Evolutionary conservation across 2,329 filamentous ascomycete genomes (phyloP).

Genomic region (Leptographium flavum): DNA sequence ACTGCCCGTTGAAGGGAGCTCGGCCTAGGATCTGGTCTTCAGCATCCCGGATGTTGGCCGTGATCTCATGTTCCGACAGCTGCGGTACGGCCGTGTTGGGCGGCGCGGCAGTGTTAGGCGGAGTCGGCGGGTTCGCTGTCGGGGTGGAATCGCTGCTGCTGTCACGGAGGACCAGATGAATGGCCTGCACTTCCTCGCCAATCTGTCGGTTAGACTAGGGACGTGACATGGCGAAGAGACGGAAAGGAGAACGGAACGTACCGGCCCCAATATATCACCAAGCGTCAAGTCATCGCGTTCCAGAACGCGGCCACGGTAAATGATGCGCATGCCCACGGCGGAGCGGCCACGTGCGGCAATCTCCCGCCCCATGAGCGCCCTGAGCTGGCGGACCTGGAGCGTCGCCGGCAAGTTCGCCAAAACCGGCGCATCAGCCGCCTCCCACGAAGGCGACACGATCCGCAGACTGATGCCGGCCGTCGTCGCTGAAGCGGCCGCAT

Average conservation of each 20-base stretch:
- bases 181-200: not conserved
- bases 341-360: conserved; percentile 2
- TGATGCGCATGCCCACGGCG: conserved; percentile 7
- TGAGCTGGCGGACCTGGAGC: conserved; percentile 6
- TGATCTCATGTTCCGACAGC: too few species aligned
- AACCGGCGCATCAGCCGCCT: conserved; percentile 5
- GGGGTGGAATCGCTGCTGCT: not conserved
- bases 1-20: too few species aligned
- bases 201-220: too few species aligned
- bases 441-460: conserved; percentile 7
- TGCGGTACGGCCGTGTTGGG: not conserved
- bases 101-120: not conserved
- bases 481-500: not conserved
- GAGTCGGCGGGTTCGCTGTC: not conserved
- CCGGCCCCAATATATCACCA: conserved; percentile 7
- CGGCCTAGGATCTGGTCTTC: too few species aligned
- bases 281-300: conserved; percentile 6
- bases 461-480: conserved; percentile 4
- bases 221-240: too few species aligned
- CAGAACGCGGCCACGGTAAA: conserved; percentile 10
- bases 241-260: not conserved
- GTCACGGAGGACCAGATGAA: conserved; percentile 7
- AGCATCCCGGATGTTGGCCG: too few species aligned
- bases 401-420: conserved; percentile 2
- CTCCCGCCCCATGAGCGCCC: conserved; percentile 3